Evolutionary conservation across 2,329 filamentous ascomycete species (phyloP).

Genomic region (Monosporascus sp.): DNA sequence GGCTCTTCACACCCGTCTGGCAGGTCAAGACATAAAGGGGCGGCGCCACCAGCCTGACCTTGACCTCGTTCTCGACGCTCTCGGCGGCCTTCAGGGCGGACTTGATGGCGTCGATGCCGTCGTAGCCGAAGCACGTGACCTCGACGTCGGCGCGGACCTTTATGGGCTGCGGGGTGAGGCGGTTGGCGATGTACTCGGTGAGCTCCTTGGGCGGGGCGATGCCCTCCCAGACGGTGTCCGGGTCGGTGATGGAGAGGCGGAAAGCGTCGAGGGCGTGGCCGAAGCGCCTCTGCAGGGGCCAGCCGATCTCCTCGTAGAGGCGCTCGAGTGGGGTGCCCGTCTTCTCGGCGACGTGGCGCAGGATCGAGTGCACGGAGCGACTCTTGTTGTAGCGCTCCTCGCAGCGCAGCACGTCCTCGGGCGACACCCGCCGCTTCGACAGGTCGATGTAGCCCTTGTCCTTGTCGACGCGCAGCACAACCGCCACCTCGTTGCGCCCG

Average conservation of each 20-base stretch:
- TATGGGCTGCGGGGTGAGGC: constrained; percentile 94
- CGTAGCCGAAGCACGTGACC: constrained; percentile 91
- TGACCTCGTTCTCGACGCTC: constrained; percentile 93
- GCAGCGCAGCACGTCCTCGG: constrained; percentile 96
- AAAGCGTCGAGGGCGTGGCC: constrained; percentile 96
- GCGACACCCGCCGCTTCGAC: constrained; percentile 94
- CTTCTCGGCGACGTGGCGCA: constrained; percentile 98
- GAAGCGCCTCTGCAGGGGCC: constrained; percentile 97
- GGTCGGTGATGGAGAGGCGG: constrained; percentile 96
- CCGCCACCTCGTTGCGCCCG: constrained; percentile 96
- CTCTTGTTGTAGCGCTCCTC: constrained; percentile 99
- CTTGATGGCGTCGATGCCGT: constrained; percentile 98
- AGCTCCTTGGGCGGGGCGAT: constrained; percentile 83
- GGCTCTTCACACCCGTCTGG: constrained; percentile 88
- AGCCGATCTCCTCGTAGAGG: constrained; percentile 90
- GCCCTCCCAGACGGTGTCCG: constrained; percentile 81
- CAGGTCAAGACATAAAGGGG: constrained; percentile 94
- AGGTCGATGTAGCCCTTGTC: constrained; percentile 99
- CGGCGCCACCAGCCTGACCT: constrained; percentile 96
- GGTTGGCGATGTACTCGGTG: constrained; percentile 93
- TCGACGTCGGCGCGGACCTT: constrained; percentile 98
- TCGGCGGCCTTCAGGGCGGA: constrained; percentile 85
- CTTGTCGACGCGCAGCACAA: constrained; percentile 97
- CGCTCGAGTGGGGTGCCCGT: constrained; percentile 89
- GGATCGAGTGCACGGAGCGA: constrained; percentile 98